These are phyloP conservation scores for Pichia sp. DNA, from an alignment of 1,139 yeast genomes.

Conservation along the genomic window DNA sequence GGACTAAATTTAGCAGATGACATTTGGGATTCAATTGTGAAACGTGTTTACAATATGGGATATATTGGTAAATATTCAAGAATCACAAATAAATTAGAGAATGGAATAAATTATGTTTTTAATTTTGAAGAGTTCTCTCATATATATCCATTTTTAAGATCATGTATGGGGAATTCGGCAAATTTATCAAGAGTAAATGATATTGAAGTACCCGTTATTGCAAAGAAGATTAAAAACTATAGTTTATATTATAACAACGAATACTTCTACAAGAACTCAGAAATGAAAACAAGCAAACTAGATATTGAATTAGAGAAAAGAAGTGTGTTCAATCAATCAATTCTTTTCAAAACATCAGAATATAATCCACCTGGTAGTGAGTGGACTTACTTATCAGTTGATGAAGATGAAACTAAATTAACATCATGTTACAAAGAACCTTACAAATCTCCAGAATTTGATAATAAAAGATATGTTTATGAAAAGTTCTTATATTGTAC, in stretches of 20 bases:
- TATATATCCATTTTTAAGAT: slow-evolving; percentile 12
- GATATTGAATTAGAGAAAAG: background rate
- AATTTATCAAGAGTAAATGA: background rate
- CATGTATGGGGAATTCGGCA: slow-evolving; percentile 1
- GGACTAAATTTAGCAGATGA: slow-evolving; percentile 7
- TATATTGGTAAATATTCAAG: slow-evolving; percentile 13
- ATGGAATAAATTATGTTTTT: slow-evolving; percentile 8
- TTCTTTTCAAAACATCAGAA: background rate
- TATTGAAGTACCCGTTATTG: background rate
- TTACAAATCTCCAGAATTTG: background rate
- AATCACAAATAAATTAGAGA: slow-evolving; percentile 9
- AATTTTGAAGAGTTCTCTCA: slow-evolving; percentile 14
- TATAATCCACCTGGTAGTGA: slow-evolving; percentile 3
- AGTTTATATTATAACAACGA: background rate
- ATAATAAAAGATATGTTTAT: slow-evolving; percentile 6
- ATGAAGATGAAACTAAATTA: background rate
- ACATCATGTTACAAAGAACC: background rate
- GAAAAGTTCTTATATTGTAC: slow-evolving; percentile 10
- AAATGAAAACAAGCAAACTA: background rate
- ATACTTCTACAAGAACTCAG: background rate
- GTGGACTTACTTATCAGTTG: slow-evolving; percentile 8
- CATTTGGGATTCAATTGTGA: slow-evolving; percentile 9
- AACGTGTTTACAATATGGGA: slow-evolving; percentile 9
- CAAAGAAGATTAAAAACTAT: background rate
- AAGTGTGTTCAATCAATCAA: slow-evolving; percentile 3